Base-by-base conservation (phyloP, 768 basidiomycete genomes). In the Trametes elegans region DNA sequence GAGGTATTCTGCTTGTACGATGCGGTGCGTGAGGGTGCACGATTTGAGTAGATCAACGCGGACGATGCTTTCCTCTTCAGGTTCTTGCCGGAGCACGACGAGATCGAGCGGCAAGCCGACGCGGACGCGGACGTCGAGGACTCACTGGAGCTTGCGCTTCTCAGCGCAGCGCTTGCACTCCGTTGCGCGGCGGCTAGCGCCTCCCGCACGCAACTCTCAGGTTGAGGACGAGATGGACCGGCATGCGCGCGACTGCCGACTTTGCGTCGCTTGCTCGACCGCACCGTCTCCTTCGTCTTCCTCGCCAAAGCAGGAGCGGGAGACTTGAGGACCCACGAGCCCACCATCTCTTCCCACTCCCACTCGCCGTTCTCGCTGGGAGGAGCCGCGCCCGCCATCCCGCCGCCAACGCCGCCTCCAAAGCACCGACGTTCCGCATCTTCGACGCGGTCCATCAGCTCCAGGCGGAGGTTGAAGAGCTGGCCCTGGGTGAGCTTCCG, bases 371-470 rank as follows among this genome's bases (percentile, higher is more conserved):
- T 45, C 21, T 19, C 40, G n/a, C 56, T 24, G 18, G 47, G 50
- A 5, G 21, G 47, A 35, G 35, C 23, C 11, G 27, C 28, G 3
- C 26, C 55, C 0, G 40, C 29, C 23, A 36, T 24, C 7, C 49
- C 27, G n/a, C 19, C 32, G 8, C 26, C 27, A 2, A 19, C 23
- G 2, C 34, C 49, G 1, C 44, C 40, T 26, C 74, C 76, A 32
- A 78, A 79, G 53, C 77, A 80, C 36, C 73, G 70, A 32, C 67
- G 62, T 64, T 84, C 82, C 10, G 81, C 80, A n/a, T 73, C 72
- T 24, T 82, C 82, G 16, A 81, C 74, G 14, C 65, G 61, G 29
- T 73, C 73, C 49, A 82, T 76, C 16, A 83, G 63, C 43, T 71
- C 62, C 27, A 64, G 65, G n/a, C 74, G 73, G 57, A 76, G 73